These are phyloP conservation scores for Trichoderma asperelloides DNA, from an alignment of 495 filamentous ascomycete genomes.

Conservation along the genomic window DNA sequence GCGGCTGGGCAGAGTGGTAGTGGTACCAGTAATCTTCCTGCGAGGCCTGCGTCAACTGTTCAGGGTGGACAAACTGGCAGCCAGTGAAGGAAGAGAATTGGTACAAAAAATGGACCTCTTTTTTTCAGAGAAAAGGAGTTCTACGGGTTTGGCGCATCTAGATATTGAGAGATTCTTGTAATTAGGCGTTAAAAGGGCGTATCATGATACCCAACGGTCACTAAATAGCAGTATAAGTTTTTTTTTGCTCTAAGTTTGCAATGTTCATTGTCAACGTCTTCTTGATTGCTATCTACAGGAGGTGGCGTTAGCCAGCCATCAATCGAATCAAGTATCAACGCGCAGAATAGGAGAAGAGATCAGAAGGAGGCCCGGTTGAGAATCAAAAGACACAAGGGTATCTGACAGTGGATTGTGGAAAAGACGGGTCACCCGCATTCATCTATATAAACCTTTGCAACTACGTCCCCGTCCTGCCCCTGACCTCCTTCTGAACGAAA, in stretches of 20 bases:
- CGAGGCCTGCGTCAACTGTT: neutral
- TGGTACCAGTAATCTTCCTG: neutral
- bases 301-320: no score
- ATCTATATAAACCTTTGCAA: slow-evolving; percentile 4
- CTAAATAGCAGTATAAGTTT: neutral
- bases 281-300: no score
- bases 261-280: neutral
- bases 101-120: neutral
- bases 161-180: neutral
- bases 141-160: neutral
- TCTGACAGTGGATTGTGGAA: slow-evolving; percentile 7
- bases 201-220: neutral
- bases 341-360: neutral
- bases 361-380: neutral
- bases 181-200: neutral
- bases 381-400: slow-evolving; percentile 4
- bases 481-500: neutral
- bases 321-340: neutral
- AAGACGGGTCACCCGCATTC: slow-evolving; percentile 6
- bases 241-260: neutral
- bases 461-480: neutral
- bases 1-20: neutral
- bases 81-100: neutral
- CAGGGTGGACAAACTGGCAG: neutral
- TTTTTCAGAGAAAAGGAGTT: neutral